phyloP scores from a whole-genome alignment of 768 basidiomycete genomes.

The Guyanaporus albipodus region DNA sequence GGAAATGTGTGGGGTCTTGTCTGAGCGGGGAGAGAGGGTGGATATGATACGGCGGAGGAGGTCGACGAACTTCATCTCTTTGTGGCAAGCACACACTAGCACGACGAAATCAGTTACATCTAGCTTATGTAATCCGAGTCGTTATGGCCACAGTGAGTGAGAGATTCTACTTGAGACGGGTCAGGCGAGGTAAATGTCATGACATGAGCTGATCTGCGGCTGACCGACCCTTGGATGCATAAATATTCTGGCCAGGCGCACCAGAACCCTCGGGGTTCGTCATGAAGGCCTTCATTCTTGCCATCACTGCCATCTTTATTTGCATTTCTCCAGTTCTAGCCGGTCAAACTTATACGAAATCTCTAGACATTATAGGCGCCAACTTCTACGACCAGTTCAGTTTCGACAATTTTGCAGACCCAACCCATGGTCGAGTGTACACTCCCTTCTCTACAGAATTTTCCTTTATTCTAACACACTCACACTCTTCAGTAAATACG shows the following conservation, averaged over 20 bases:
- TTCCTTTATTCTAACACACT: not conserved
- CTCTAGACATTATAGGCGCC: constrained; percentile 43
- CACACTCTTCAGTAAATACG: constrained; percentile 21
- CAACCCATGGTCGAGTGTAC: constrained; percentile 67
- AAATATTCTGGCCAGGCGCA: too few species aligned
- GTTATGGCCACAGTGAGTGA: too few species aligned
- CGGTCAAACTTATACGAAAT: constrained; percentile 6
- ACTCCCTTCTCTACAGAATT: constrained; percentile 10
- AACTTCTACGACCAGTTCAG: constrained; percentile 49
- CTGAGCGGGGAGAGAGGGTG: constrained; percentile 40
- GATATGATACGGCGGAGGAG: constrained; percentile 66
- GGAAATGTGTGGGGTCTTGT: not conserved
- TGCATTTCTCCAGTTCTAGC: constrained; percentile 1
- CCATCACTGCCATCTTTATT: not conserved
- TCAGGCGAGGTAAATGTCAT: too few species aligned
- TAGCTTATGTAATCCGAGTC: constrained; percentile 11
- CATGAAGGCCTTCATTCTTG: constrained; percentile 6
- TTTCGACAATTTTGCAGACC: constrained; percentile 50
- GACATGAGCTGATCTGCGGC: too few species aligned
- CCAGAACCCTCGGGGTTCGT: too few species aligned
- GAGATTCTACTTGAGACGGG: too few species aligned
- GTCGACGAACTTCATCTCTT: constrained; percentile 49
- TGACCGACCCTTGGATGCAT: too few species aligned
- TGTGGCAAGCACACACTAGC: too few species aligned
- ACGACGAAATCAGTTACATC: too few species aligned